Conservation (phyloP, 1,284 basidiomycete species). For the Ganoderma lingzhi region DNA sequence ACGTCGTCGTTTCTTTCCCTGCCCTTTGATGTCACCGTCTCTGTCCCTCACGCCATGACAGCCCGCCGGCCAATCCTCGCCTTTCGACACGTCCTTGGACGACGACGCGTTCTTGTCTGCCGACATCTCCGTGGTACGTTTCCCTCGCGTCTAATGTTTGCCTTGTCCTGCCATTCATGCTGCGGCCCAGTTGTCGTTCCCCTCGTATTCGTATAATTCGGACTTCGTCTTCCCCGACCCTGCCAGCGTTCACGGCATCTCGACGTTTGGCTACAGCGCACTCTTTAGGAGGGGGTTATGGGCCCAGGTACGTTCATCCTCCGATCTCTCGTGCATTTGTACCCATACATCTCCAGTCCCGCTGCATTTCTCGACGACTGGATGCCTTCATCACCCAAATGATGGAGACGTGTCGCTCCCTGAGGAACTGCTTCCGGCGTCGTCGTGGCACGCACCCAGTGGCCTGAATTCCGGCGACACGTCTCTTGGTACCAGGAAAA, state of each 20-base stretch:
- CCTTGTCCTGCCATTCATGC: background rate
- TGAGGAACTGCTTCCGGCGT: background rate
- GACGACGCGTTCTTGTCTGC: slow-evolving; percentile 15
- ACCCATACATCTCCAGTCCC: slow-evolving; percentile 12
- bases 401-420: background rate
- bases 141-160: background rate
- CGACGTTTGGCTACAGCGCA: slow-evolving; percentile 26
- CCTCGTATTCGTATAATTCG: slow-evolving; percentile 14
- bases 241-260: slow-evolving; percentile 13
- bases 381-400: slow-evolving; percentile 18
- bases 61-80: background rate
- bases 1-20: background rate
- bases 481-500: background rate
- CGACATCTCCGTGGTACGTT: slow-evolving; percentile 18
- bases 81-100: background rate
- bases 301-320: slow-evolving; percentile 21
- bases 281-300: slow-evolving; percentile 28
- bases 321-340: background rate
- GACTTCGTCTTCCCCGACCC: slow-evolving; percentile 22
- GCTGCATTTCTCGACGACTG: slow-evolving; percentile 15
- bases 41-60: background rate
- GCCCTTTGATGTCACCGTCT: background rate
- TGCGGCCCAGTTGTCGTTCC: slow-evolving; percentile 9
- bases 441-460: background rate
- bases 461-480: background rate